Base-by-base conservation (phyloP, 306 rosid species). In the Sicyos baderoa region DNA sequence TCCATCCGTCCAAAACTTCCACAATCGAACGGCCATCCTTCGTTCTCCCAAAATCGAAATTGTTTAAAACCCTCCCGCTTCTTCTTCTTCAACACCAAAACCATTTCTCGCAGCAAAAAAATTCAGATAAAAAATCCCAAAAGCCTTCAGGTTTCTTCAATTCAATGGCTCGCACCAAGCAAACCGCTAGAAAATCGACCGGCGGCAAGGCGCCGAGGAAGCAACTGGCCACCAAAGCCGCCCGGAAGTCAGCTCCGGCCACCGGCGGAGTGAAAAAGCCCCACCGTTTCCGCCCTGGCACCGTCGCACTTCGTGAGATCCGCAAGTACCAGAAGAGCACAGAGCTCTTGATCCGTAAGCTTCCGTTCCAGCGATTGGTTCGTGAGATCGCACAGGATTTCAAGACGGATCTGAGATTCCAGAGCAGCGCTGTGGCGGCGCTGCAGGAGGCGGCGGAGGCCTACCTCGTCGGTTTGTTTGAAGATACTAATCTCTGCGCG, bases 111-210 rank as follows among this genome's bases (percentile, higher is more conserved):
- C 0, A 3, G 2, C 72, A 1, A 14, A 10, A 51, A 17, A 15
- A 3, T 54, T 14, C 44, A 49, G 2, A 0, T 17, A 5, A 0
- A 5, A 4, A 0, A 9, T 3, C 22, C 13, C n/a, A n/a, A 47
- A 9, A 16, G 4, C 3, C 9, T 15, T 23, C 57, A 2, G 13
- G 0, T 4, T 0, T 13, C 5, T 6, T 7, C 42, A 25, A 14
- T 35, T 6, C 29, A 70, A 70, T 70, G 74, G 74, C 74, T 54
- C 74, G 74, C 37, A 70, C 74, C 52, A 70, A 70, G 74, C 74
- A 70, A 11, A 70, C 74, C 32, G 74, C 74, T 40, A 70, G 74
- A 22, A 70, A 70, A 44, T 70, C 74, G 2, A 70, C 74, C 74
- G 74, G 74, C 18, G 74, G 74, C 4, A 70, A 70, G 51, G 74